Evolutionary conservation across 2,329 filamentous ascomycete genomes (phyloP).

Genomic region (Colletotrichum liriopes): DNA sequence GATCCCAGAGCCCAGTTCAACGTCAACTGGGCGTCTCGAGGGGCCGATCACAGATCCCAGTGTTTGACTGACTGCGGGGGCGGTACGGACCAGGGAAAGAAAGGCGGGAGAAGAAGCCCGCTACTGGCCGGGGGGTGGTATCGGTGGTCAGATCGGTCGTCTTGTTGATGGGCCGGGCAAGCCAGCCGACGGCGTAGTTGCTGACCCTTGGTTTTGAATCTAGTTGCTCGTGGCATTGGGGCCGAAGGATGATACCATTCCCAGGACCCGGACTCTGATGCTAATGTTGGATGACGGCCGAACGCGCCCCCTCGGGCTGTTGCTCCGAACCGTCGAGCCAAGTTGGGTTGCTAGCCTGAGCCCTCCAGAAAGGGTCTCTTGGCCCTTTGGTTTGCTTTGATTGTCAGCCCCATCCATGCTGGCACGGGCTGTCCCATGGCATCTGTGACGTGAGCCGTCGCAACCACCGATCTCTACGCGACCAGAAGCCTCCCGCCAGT

Average conservation of each 20-base stretch:
- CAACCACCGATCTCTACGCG: constrained; percentile 38
- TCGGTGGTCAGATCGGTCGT: constrained; percentile 25
- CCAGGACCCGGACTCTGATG: background rate
- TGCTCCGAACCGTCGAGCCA: constrained; percentile 33
- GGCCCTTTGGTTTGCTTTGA: constrained; percentile 24
- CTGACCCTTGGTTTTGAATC: background rate
- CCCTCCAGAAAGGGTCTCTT: constrained; percentile 22
- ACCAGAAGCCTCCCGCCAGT: constrained; percentile 24
- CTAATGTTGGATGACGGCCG: constrained; percentile 25
- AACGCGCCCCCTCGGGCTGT: constrained; percentile 24
- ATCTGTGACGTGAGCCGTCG: constrained; percentile 42
- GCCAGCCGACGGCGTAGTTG: constrained; percentile 6
- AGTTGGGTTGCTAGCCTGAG: constrained; percentile 15
- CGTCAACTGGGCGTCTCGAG: constrained; percentile 22
- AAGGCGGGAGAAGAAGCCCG: constrained; percentile 4
- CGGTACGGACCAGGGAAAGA: constrained; percentile 1
- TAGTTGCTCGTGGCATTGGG: constrained; percentile 8
- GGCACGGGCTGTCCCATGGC: constrained; percentile 36
- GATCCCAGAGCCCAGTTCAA: constrained; percentile 21
- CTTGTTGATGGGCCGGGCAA: constrained; percentile 15
- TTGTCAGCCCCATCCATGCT: constrained; percentile 27
- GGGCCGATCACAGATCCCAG: constrained; percentile 29
- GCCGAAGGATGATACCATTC: constrained; percentile 9
- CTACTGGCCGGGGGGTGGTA: constrained; percentile 20
- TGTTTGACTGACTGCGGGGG: constrained; percentile 25